Conservation (phyloP, 306 rosid species). For the Oxytropis ochrocephala region DNA sequence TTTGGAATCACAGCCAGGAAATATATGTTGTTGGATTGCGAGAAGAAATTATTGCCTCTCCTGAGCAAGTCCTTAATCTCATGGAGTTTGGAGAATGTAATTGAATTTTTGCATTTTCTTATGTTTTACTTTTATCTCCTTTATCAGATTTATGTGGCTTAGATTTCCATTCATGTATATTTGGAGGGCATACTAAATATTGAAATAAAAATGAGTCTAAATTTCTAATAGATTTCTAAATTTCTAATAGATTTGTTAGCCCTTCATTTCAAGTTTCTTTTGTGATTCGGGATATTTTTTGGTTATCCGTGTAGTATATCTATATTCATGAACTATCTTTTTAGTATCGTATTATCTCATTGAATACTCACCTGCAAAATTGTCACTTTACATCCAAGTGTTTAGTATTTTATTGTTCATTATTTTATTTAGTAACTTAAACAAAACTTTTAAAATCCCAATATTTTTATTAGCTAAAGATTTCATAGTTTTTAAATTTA, state of each 20-base stretch:
- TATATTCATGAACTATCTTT: not conserved
- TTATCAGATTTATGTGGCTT: not conserved
- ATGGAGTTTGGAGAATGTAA: slow-evolving; percentile 93
- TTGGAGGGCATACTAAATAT: slow-evolving; percentile 5
- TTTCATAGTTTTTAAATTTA: no score
- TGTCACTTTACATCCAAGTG: not conserved
- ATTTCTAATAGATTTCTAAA: slow-evolving; percentile 1
- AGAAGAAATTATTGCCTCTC: slow-evolving; percentile 90
- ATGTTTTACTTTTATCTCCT: not conserved
- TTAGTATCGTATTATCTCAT: not conserved
- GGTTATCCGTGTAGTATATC: not conserved
- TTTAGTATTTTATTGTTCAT: no score
- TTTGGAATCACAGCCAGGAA: slow-evolving; percentile 60
- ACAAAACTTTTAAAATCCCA: no score
- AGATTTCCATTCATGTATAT: not conserved
- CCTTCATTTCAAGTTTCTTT: not conserved
- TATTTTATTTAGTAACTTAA: no score
- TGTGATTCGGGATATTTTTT: not conserved
- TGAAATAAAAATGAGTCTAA: slow-evolving; percentile 5
- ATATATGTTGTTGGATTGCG: slow-evolving; percentile 93
- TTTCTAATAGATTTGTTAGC: no score
- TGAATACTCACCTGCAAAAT: no score
- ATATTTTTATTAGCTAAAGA: no score
- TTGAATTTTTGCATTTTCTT: not conserved
- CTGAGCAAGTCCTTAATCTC: slow-evolving; percentile 77